Evolutionary conservation across 129 eudicot genomes (phyloP).

Genomic region (Tanacetum coccineum): DNA sequence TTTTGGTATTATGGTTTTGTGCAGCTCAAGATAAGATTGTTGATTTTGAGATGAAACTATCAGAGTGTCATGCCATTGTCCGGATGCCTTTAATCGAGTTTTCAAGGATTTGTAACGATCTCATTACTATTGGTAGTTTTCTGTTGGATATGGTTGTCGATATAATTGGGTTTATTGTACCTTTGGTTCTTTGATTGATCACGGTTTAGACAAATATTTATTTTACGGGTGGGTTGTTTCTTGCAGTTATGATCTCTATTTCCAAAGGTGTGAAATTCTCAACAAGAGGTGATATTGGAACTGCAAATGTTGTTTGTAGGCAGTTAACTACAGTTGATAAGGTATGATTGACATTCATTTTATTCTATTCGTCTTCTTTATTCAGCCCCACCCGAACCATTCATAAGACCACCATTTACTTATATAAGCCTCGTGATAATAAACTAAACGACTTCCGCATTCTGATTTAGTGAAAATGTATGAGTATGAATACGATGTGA

Average conservation of each 20-base stretch:
- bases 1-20: no score
- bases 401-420: no score
- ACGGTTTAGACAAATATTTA: not conserved
- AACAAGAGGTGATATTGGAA: constrained; percentile 89
- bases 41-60: constrained; percentile 95
- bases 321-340: constrained; percentile 88
- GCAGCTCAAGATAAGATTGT: constrained; percentile 93
- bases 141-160: no score
- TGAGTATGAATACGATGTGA: no score
- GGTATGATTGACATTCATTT: constrained; percentile 54
- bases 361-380: no score
- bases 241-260: constrained; percentile 87
- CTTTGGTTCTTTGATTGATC: not conserved
- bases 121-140: constrained; percentile 74
- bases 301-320: constrained; percentile 85
- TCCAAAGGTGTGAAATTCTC: constrained; percentile 93
- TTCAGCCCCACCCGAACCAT: no score
- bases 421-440: no score
- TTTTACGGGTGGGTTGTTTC: not conserved
- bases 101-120: constrained; percentile 88
- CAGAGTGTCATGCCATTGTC: constrained; percentile 86
- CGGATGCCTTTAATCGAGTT: constrained; percentile 89
- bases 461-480: no score
- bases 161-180: not conserved
- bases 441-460: no score